phyloP scores from a whole-genome alignment of 208 protist genomes.

The Leishmania amazonensis region DNA sequence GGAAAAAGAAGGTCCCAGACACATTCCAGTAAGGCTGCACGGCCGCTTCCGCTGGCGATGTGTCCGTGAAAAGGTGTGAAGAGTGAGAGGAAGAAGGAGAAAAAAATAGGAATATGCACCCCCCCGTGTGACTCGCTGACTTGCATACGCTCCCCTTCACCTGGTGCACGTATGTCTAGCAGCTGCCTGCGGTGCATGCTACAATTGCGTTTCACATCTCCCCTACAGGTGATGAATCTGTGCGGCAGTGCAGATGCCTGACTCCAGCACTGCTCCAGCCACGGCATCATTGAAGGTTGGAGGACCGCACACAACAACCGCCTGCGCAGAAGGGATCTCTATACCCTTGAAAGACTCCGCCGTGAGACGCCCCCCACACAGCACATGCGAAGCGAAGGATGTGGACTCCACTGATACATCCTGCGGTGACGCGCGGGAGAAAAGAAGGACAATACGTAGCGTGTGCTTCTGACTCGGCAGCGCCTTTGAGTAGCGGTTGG shows the following conservation, averaged over 20 bases:
- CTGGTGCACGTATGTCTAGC: not conserved
- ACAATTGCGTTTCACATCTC: not conserved
- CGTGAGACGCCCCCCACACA: conserved; percentile 14
- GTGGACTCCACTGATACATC: conserved; percentile 2
- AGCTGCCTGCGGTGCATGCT: not conserved
- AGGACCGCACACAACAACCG: conserved; percentile 64
- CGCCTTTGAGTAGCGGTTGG: conserved; percentile 11
- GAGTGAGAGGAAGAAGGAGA: not conserved
- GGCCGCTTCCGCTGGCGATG: not conserved
- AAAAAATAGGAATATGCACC: not conserved
- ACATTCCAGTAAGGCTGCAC: not conserved
- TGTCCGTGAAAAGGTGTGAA: not conserved
- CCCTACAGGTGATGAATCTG: conserved; percentile 32
- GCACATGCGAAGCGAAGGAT: conserved; percentile 9
- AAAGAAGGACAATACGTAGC: conserved; percentile 18
- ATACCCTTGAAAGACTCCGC: conserved; percentile 6
- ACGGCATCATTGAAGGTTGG: conserved; percentile 45
- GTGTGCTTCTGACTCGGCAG: conserved; percentile 13
- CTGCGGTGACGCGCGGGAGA: conserved; percentile 7
- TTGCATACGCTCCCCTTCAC: not conserved
- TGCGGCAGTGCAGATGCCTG: conserved; percentile 35
- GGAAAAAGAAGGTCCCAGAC: not conserved
- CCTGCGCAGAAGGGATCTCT: conserved; percentile 19
- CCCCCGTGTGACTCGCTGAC: not conserved
- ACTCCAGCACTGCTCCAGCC: conserved; percentile 27